Base-by-base conservation (phyloP, 1,284 basidiomycete genomes). In the Fomitopsis pinicola region DNA sequence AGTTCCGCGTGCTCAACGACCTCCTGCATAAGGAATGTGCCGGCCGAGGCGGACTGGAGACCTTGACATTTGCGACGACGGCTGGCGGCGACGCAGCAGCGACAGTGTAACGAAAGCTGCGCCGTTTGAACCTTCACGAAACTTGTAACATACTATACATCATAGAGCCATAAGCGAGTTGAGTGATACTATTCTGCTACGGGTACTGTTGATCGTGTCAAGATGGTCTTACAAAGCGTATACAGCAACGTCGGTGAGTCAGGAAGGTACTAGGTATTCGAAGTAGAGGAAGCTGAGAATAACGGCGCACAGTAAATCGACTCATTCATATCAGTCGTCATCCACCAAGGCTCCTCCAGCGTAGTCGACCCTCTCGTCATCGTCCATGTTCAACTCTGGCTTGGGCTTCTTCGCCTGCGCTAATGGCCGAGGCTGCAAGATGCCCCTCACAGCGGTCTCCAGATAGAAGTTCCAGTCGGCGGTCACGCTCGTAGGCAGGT, bases 1-100 rank as follows among this genome's bases (percentile, higher is more conserved):
- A 94, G 67, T 95, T 98, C 82, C 87, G 92, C 53, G 80, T 91
- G 19, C 86, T 99, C 70, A 94, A 92, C 69, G 95, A 98, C 63
- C 75, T 99, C 38, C 77, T 99, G 58, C 91, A 96, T 72, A 90
- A 90, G 69, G 93, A 97, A 71, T 94, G 91, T 70, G 93, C 95
- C 73, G 93, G 92, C 14, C 81, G 87, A 66, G 90, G 92, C 6
- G 82, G 91, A 60, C 80, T 97, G 48, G 95, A 97, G 74, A 95
- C 93, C 1, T 73, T 95, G 67, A 82, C 84, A 12, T 88, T 92
- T 64, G 80, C 89, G 40, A 88, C 88, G 8, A 58, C 40, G 3
- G 56, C 56, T 19, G 42, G 50, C 17, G 38, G 19, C 17, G 38
- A 30, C 17, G 9, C 48, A n/a, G 15, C 26, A 2, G 42, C 44